Evolutionary conservation across 2,329 filamentous ascomycete genomes (phyloP), one percentile per base, ranked within the genome.

Genomic region (Penicillium sp.): DNA sequence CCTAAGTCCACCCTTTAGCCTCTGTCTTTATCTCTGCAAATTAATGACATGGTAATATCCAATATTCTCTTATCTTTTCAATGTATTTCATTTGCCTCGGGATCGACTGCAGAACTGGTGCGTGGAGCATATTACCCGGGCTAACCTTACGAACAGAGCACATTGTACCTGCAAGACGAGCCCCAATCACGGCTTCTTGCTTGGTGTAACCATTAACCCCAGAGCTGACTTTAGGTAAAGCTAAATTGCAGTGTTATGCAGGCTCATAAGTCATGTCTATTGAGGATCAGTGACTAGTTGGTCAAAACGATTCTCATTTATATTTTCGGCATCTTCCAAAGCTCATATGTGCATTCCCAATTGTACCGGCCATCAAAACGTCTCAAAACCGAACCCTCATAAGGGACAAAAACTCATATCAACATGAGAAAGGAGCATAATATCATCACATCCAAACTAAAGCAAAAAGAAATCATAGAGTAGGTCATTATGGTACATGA

Each of bases 401-500:
- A 57, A n/a, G 37, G n/a, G 27, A 47, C 60, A 57, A 49, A 58
- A 48, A 48, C 22, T 21, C 48, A 57, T 58, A 62, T 58, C 58
- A 54, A 62, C 58, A 54, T 29, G 45, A 29, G 57, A 47, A 29
- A 21, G 24, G 21, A 41, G 37, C 27, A 33, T 48, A 19, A 49
- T 53, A 50, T 52, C 31, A 45, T 46, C 47, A 16, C 48, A 58
- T 58, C 52, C 43, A 26, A 48, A 29, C 14, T 6, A 48, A 48
- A 13, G 24, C 11, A 33, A 48, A 48, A 27, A 33, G n/a, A 45
- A 52, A 53, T 46, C 50, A 46, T 53, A 21, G 29, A 14, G 48
- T 49, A 52, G 16, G 47, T 63, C 63, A 44, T 67, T 59, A 56
- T 66, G 49, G 57, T 66, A 66, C 62, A 67, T 66, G 21, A 64